Percentiles rank a stretch among this genome's conserved stretches.
Conservation (phyloP, 1,284 basidiomycete genomes). For the Boletus sp. region DNA sequence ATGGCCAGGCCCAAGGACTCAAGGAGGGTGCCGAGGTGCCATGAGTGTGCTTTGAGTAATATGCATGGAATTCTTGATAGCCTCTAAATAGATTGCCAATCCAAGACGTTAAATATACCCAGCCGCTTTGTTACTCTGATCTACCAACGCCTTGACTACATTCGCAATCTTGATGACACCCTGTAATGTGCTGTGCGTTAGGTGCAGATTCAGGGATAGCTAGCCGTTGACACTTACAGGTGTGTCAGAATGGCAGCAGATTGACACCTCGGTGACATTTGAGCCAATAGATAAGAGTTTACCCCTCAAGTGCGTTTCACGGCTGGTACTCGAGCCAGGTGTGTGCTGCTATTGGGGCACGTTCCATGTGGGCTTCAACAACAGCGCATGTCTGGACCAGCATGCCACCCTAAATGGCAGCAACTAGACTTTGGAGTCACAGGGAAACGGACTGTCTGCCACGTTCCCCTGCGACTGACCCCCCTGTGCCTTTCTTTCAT, state of each 20-base stretch:
- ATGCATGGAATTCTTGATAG: background rate
- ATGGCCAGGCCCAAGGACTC: no score
- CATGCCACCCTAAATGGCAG: no score
- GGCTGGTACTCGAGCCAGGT: no score
- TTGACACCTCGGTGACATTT: slow-evolving; percentile 54
- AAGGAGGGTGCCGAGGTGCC: no score
- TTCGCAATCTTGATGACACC: slow-evolving; percentile 55
- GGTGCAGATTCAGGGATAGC: background rate
- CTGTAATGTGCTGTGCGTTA: slow-evolving; percentile 35
- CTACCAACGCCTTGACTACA: slow-evolving; percentile 54
- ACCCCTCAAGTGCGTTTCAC: no score
- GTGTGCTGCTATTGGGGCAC: no score
- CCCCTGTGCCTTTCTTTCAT: no score
- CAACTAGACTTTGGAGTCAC: no score
- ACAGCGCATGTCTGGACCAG: no score
- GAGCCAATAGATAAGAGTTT: slow-evolving; percentile 47
- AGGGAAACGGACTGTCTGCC: no score
- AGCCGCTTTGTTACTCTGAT: slow-evolving; percentile 46
- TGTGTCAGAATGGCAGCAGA: slow-evolving; percentile 69
- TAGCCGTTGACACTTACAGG: slow-evolving; percentile 47
- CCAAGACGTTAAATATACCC: slow-evolving; percentile 15
- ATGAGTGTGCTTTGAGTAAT: background rate
- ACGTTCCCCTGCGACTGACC: no score
- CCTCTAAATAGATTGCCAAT: background rate
- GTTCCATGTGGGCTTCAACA: no score